Evolutionary conservation across 352 stramenopile genomes (phyloP), one percentile per base, ranked within the genome.

Genomic region (Pythium coloratum): DNA sequence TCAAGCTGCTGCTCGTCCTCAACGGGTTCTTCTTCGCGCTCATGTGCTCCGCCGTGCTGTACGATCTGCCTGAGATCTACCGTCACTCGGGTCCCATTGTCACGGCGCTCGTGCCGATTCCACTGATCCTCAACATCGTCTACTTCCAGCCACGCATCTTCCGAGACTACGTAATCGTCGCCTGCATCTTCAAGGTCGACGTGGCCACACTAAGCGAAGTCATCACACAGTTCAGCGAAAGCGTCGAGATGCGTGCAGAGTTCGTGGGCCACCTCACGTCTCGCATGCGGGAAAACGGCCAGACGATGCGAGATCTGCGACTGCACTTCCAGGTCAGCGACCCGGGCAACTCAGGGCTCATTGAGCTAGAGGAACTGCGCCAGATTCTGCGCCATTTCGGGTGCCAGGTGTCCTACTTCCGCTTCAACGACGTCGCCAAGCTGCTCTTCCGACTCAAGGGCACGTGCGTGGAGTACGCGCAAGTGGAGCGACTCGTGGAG

Each of bases 401-500:
- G 12, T 68, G 32, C 42, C 55, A 70, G 34, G 30, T 74, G 20
- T 74, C 67, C 49, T 74, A 55, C 62, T 74, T 67, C 42, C 62
- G 67, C 20, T 75, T 75, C 68, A 75, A 75, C 63, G 53, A 56
- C 44, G 44, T 71, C 9, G 69, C 67, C n/a, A 66, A 69, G 55
- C 51, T 73, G 38, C 40, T 73, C 2, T 73, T 73, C 26, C 44
- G 33, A 9, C 56, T 67, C 40, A 49, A 69, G 16, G 61, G 61
- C 10, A 66, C 50, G 1, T 32, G 16, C 12, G 50, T 62, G 32
- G 61, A 69, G 47, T 73, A 73, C 33, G 51, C 24, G 6, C 61
- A 73, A n/a, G 49, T 70, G 4, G 34, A 59, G 47, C 64, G 55
- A 2, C 55, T 70, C 26, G 46, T 70, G 18, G 38, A 58, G 62